Conservation (phyloP, 176 grass and related monocot species). For the Avena eriantha region DNA sequence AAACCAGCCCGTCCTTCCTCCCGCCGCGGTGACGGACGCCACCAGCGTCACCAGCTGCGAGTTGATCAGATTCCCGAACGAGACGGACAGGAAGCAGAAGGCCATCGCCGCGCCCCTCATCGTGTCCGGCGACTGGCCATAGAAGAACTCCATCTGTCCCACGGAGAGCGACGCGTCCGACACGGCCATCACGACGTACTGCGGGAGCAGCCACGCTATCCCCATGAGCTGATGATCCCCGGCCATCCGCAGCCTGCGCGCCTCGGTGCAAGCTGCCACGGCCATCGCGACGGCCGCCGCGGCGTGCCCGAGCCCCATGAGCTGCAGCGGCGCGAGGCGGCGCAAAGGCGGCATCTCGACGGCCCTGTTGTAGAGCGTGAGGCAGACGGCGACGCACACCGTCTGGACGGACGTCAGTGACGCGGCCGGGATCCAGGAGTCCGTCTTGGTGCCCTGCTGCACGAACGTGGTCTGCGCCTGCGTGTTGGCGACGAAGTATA, state of each 20-base stretch:
- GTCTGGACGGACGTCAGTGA: constrained; percentile 29
- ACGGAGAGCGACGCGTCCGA: background rate
- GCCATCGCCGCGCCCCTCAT: constrained; percentile 43
- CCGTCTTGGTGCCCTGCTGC: constrained; percentile 46
- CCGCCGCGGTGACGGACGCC: constrained; percentile 22
- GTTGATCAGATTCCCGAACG: constrained; percentile 41
- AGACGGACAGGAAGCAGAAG: constrained; percentile 43
- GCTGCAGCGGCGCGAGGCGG: background rate
- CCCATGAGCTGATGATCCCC: background rate
- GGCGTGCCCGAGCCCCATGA: background rate
- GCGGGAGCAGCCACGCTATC: constrained; percentile 47
- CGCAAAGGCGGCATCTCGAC: background rate
- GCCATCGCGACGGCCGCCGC: background rate
- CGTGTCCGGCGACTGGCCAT: constrained; percentile 54
- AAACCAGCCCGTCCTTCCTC: constrained; percentile 37
- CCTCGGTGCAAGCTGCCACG: constrained; percentile 34
- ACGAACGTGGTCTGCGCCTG: constrained; percentile 48
- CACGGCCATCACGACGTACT: background rate
- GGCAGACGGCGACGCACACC: background rate
- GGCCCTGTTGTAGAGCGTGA: background rate
- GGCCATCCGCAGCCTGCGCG: constrained; percentile 23
- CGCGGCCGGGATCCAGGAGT: constrained; percentile 34
- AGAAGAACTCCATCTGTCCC: constrained; percentile 55
- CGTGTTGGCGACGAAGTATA: background rate
- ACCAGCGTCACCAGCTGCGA: constrained; percentile 47